phyloP scores from a whole-genome alignment of 2,329 filamentous ascomycete species.

The Fusarium coicis region DNA sequence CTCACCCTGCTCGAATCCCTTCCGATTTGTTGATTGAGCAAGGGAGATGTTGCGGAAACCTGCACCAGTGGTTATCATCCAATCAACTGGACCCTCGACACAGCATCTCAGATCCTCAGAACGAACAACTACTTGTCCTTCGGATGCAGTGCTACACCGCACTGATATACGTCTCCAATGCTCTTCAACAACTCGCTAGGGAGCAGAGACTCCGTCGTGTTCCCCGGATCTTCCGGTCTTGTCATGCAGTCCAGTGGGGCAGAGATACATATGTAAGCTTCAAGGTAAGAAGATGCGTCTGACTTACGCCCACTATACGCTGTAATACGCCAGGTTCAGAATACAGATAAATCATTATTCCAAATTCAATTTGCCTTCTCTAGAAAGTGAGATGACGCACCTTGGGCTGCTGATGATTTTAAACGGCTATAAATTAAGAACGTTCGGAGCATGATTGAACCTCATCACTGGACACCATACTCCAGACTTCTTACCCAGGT shows the following conservation, averaged over 20 bases:
- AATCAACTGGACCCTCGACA: background rate
- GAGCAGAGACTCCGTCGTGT: rapidly evolving
- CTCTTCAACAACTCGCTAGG: no score
- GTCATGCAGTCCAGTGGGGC: background rate
- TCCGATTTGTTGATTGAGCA: constrained; percentile 14
- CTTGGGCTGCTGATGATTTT: rapidly evolving
- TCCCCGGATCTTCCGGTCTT: background rate
- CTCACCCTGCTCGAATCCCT: background rate
- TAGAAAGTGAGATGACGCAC: no score
- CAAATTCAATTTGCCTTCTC: background rate
- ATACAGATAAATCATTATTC: rapidly evolving
- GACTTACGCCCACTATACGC: background rate
- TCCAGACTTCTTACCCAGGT: rapidly evolving
- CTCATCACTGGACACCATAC: rapidly evolving
- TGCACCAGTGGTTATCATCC: constrained; percentile 15
- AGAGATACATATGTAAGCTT: background rate
- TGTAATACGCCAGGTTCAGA: background rate
- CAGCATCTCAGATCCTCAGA: background rate
- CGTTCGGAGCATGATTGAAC: rapidly evolving
- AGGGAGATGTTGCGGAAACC: constrained; percentile 1
- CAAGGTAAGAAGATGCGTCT: background rate
- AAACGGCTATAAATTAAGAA: background rate
- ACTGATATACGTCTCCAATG: constrained; percentile 9
- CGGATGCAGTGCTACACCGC: constrained; percentile 25
- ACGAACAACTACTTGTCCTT: constrained; percentile 19